Base-by-base conservation (phyloP, 148 eudicot species). In the Dianthus caryophyllus region DNA sequence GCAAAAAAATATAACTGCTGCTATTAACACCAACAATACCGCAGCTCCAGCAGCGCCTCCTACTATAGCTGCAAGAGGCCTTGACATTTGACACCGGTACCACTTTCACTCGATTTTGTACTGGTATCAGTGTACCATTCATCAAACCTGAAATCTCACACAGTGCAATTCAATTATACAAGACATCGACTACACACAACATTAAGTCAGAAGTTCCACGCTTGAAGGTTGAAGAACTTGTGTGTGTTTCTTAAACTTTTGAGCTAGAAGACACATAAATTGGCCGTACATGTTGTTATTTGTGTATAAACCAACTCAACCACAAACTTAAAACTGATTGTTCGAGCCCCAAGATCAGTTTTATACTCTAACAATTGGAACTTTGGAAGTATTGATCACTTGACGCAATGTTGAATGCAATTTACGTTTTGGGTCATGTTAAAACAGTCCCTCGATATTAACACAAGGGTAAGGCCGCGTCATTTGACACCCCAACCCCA, bases 11-110 rank as follows among this genome's bases (percentile, higher is more conserved):
- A 89, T 66, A 36, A 87, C 52, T 41, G 84, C 26, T 26, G 84
- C 65, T 44, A 80, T 41, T 61, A 93, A 53, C 44, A 74, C 87
- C 69, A 84, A 77, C 78, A 93, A 85, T 70, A 82, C 88, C 91
- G 86, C 91, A 78, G 86, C 94, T 89, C 97, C 98, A 82, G 96
- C 94, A 89, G 91, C 96, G 69, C 94, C 96, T 80, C 98, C 98
- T 53, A 93, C 61, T 67, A 87, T 79, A 68, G 87, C 88, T 81
- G 94, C 98, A 87, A 89, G 91, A 83, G 80, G 75, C 83, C 69
- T 79, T 84, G 96, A 87, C 98, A 93, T 93, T 83, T 85, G 91
- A 79, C 73, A 70, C 36, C 67, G 66, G 74, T 77, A 77, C 81
- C 80, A 80, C 77, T 81, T 87, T 75, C 80, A 80, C 83, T 74